phyloP scores from a whole-genome alignment of 2,329 filamentous ascomycete species.

The Epichloe bromicola region DNA sequence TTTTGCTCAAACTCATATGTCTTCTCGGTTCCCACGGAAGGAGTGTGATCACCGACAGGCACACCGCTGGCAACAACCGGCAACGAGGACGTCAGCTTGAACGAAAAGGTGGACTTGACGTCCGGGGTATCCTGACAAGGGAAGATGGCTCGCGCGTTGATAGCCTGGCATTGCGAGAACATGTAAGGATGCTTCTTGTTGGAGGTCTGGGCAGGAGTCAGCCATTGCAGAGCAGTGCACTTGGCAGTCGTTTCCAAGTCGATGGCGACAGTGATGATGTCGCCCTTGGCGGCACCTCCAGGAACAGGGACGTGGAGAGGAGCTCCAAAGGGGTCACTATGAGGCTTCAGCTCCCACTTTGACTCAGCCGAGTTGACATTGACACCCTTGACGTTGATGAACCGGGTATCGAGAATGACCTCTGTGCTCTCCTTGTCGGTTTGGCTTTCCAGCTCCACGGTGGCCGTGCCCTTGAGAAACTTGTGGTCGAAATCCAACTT shows the following conservation, averaged over 20 bases:
- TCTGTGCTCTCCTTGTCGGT: conserved; percentile 60
- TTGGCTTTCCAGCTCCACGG: conserved; percentile 63
- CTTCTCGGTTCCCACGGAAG: conserved; percentile 35
- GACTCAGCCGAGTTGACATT: conserved; percentile 50
- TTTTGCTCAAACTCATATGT: conserved; percentile 80
- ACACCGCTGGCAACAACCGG: conserved; percentile 90
- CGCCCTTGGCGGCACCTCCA: conserved; percentile 38
- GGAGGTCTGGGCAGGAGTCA: conserved; percentile 83
- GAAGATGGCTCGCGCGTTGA: conserved; percentile 85
- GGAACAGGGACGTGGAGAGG: conserved; percentile 55
- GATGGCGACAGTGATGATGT: conserved; percentile 46
- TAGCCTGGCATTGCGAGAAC: conserved; percentile 96
- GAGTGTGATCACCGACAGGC: conserved; percentile 31
- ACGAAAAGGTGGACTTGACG: conserved; percentile 89
- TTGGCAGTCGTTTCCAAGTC: conserved; percentile 68
- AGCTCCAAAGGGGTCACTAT: conserved; percentile 60
- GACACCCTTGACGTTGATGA: conserved; percentile 60
- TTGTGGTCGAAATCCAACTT: conserved; percentile 74
- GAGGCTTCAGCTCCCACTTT: conserved; percentile 57
- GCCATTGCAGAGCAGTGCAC: conserved; percentile 91
- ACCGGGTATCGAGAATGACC: conserved; percentile 80
- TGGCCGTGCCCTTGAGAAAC: conserved; percentile 62
- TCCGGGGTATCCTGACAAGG: conserved; percentile 97
- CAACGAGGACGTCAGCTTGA: conserved; percentile 73
- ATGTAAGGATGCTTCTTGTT: conserved; percentile 96